A percentile compares a stretch with the other conserved stretches of the same genome.
These are phyloP conservation scores for Dactylellina leptospora DNA, from an alignment of 2,329 filamentous ascomycete species.

Conservation along the genomic window DNA sequence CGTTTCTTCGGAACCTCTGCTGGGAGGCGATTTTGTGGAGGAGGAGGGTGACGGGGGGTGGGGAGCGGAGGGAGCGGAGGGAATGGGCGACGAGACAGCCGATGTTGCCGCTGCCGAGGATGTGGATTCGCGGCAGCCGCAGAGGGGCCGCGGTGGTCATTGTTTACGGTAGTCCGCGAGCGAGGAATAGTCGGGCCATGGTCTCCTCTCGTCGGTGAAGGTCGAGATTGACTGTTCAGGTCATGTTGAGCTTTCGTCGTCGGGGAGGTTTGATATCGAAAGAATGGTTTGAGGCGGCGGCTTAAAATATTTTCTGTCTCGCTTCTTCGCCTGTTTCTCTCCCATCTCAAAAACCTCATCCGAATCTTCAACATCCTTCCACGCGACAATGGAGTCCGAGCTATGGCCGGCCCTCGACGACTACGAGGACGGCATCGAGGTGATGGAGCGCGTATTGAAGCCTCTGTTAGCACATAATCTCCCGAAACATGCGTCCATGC, in stretches of 20 bases:
- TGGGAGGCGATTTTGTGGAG: constrained; percentile 70
- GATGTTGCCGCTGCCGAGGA: constrained; percentile 82
- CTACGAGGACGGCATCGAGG: constrained; percentile 80
- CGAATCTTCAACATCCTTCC: neutral
- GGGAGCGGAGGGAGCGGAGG: constrained; percentile 69
- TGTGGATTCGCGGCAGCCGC: constrained; percentile 68
- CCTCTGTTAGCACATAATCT: constrained; percentile 76
- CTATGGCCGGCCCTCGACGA: constrained; percentile 75
- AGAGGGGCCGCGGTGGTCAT: constrained; percentile 47
- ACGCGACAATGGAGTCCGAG: constrained; percentile 61
- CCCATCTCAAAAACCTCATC: neutral
- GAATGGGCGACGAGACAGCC: constrained; percentile 80
- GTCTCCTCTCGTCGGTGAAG: constrained; percentile 59
- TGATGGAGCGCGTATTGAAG: constrained; percentile 75
- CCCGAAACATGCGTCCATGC: constrained; percentile 74
- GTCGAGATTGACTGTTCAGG: constrained; percentile 5
- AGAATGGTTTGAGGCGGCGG: constrained; percentile 2
- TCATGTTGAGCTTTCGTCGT: neutral
- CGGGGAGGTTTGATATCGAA: neutral
- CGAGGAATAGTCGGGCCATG: constrained; percentile 58
- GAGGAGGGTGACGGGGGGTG: constrained; percentile 81
- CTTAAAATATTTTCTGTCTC: constrained; percentile 32
- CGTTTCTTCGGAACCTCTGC: constrained; percentile 63
- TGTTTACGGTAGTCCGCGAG: constrained; percentile 58
- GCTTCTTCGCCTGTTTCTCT: constrained; percentile 28